Evolutionary conservation across 129 eudicot genomes (phyloP).

Genomic region (Gnaphalium uliginosum): DNA sequence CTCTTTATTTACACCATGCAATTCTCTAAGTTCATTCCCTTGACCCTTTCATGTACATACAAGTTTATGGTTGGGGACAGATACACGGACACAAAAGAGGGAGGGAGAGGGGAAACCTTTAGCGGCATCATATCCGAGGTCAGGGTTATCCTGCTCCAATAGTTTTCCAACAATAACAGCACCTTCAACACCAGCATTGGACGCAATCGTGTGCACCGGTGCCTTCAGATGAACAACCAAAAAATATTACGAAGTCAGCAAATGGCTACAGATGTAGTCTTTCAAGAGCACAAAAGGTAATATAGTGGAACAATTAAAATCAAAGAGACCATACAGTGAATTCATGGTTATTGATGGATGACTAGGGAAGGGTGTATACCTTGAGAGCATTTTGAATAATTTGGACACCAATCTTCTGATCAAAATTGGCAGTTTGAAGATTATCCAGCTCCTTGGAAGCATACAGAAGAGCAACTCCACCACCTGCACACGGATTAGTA

Average conservation of each 20-base stretch:
- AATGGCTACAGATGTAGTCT: neutral
- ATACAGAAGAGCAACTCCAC: conserved; percentile 81
- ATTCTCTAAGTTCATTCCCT: neutral
- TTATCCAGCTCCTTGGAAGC: conserved; percentile 70
- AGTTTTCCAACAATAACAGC: conserved; percentile 78
- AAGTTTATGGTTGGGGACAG: neutral
- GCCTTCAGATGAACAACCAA: conserved; percentile 35
- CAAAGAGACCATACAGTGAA: neutral
- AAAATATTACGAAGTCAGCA: conserved; percentile 5
- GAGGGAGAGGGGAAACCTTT: conserved; percentile 44
- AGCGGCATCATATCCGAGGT: conserved; percentile 83
- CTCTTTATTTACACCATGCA: neutral
- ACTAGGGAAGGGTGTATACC: conserved; percentile 12
- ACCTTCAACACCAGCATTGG: conserved; percentile 79
- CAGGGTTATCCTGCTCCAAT: conserved; percentile 66
- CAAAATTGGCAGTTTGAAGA: conserved; percentile 63
- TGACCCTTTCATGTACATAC: neutral
- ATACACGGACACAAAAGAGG: neutral
- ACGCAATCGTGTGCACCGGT: conserved; percentile 71
- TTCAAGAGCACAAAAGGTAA: neutral
- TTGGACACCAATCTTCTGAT: conserved; percentile 73
- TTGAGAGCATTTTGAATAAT: conserved; percentile 73
- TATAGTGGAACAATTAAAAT: neutral
- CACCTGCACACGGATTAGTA: conserved; percentile 42
- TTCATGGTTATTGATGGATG: neutral